phyloP scores from a whole-genome alignment of 2,329 filamentous ascomycete species.

The Venturiaceae sp. region DNA sequence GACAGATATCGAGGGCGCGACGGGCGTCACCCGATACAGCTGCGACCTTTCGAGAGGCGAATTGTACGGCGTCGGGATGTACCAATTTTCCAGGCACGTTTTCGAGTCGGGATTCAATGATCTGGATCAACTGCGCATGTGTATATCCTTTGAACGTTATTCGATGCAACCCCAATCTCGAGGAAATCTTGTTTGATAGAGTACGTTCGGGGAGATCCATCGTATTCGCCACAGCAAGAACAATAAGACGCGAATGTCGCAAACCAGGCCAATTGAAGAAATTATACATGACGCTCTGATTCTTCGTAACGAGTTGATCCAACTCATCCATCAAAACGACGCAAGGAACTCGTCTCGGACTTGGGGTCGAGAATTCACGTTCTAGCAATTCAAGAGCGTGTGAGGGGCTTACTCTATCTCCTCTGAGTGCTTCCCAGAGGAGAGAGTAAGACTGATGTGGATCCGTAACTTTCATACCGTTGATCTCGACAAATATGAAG shows the following conservation, averaged over 20 bases:
- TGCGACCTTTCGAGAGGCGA: conserved; percentile 91
- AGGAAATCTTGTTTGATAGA: conserved; percentile 96
- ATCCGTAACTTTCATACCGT: conserved; percentile 99
- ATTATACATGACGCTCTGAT: conserved; percentile 99
- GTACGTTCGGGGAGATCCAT: conserved; percentile 97
- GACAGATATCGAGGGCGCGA: conserved; percentile 87
- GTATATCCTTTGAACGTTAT: conserved; percentile 98
- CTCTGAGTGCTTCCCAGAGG: conserved; percentile 91
- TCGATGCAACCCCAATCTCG: conserved; percentile 69
- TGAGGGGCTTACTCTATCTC: conserved; percentile 81
- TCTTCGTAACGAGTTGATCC: conserved; percentile 94
- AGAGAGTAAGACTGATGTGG: conserved; percentile 93
- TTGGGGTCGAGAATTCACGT: conserved; percentile 85
- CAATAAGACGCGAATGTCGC: conserved; percentile 84
- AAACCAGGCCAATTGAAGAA: conserved; percentile 99
- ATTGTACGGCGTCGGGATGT: conserved; percentile 87
- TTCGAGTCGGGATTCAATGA: conserved; percentile 87
- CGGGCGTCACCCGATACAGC: conserved; percentile 92
- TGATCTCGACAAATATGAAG: conserved; percentile 98
- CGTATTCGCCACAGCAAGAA: conserved; percentile 94
- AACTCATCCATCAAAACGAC: conserved; percentile 98
- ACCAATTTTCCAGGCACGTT: conserved; percentile 85
- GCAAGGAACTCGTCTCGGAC: conserved; percentile 82
- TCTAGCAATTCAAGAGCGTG: conserved; percentile 88
- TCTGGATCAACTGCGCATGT: conserved; percentile 93